A percentile compares a stretch with the other conserved stretches of the same genome.
phyloP scores from a whole-genome alignment of 202 grass and related monocot species.

The Cymbopogon flexuosus region DNA sequence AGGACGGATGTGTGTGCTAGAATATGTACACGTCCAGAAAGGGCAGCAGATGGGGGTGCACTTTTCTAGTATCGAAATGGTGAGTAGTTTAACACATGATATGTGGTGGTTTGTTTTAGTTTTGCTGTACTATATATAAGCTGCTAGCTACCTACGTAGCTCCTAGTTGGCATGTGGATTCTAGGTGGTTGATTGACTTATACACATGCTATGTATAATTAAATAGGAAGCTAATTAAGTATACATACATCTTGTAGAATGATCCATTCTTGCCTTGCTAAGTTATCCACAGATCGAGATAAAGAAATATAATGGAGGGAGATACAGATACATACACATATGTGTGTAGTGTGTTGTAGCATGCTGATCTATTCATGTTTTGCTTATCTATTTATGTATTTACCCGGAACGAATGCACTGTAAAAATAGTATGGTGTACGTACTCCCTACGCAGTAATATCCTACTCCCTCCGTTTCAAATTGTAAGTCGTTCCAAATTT shows the following conservation, averaged over 20 bases:
- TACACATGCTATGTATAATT: not conserved
- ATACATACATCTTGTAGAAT: not conserved
- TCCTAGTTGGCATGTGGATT: slow-evolving; percentile 1
- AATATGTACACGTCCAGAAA: not conserved
- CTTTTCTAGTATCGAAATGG: not conserved
- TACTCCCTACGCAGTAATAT: too few relatives aligned
- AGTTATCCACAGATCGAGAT: not conserved
- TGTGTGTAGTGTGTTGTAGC: too few relatives aligned
- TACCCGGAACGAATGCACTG: not conserved
- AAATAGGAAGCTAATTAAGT: not conserved
- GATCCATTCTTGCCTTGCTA: not conserved
- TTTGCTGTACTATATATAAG: not conserved
- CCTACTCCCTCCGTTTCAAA: too few relatives aligned
- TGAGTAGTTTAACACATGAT: not conserved
- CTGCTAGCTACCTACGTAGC: not conserved
- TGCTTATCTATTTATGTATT: not conserved
- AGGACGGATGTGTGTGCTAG: not conserved
- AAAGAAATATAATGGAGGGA: too few relatives aligned
- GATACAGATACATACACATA: too few relatives aligned
- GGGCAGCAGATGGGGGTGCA: not conserved
- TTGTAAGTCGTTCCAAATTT: too few relatives aligned
- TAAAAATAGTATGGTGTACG: too few relatives aligned
- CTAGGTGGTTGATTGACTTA: not conserved
- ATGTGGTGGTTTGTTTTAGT: not conserved
- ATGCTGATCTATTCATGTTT: too few relatives aligned